Evolutionary conservation across 1,284 basidiomycete genomes (phyloP).

Genomic region (Apiotrichum brassicae): DNA sequence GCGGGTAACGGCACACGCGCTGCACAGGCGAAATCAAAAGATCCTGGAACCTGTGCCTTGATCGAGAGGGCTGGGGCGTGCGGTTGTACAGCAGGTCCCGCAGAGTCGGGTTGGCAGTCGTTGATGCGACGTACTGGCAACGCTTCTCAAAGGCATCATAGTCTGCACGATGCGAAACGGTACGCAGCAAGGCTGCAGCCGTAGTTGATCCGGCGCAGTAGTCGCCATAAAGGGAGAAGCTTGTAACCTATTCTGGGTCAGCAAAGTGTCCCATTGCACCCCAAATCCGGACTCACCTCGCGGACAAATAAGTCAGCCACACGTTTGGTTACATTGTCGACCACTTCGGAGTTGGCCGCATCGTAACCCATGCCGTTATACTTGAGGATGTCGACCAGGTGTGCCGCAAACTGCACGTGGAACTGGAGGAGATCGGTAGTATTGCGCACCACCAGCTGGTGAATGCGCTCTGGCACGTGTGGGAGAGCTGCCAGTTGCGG

Average conservation of each 20-base stretch:
- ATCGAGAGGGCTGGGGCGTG: constrained; percentile 20
- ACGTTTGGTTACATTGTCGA: constrained; percentile 53
- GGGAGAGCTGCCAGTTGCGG: constrained; percentile 47
- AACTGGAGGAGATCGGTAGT: constrained; percentile 64
- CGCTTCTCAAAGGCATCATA: constrained; percentile 76
- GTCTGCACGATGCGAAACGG: constrained; percentile 55
- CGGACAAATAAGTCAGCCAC: constrained; percentile 61
- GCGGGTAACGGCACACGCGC: constrained; percentile 82
- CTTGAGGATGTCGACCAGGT: constrained; percentile 52
- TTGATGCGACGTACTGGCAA: constrained; percentile 54
- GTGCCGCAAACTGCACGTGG: constrained; percentile 58
- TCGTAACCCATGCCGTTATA: constrained; percentile 53
- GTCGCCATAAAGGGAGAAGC: constrained; percentile 68
- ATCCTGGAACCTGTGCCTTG: constrained; percentile 57
- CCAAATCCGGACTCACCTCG: constrained; percentile 54
- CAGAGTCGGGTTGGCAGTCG: constrained; percentile 37
- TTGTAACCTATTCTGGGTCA: constrained; percentile 66
- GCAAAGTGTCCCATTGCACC: too few relatives aligned
- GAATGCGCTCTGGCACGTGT: constrained; percentile 38
- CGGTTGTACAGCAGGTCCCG: constrained; percentile 35
- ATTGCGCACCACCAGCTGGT: constrained; percentile 58
- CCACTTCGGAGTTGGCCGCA: constrained; percentile 14
- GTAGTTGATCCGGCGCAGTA: constrained; percentile 80
- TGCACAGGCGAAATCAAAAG: constrained; percentile 86
- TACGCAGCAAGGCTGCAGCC: constrained; percentile 64